Base-by-base conservation (phyloP, 805 yeast genomes). In the Metschnikowia dekortorum region DNA sequence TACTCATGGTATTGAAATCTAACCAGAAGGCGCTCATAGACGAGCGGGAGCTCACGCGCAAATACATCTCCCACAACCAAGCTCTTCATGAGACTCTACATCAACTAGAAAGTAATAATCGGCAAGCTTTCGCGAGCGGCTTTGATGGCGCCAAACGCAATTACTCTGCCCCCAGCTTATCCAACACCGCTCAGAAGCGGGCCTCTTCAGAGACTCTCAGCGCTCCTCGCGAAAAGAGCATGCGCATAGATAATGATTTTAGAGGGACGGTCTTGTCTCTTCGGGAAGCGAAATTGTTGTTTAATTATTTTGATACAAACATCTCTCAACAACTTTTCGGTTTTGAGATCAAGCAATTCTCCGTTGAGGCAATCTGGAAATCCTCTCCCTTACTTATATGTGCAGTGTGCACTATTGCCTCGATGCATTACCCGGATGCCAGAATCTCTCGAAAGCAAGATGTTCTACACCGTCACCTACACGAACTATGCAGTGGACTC, bases 271-370 rank as follows among this genome's bases (percentile, higher is more conserved):
- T 68, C n/a, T 50, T 79, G 1, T 51, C 71, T 2, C 58, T 66
- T 34, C 63, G 59, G 0, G 72, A 78, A 49, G 83, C 83, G 0
- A 61, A 63, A n/a, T 78, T 73, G 32, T 65, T 83, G 13, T 80
- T 83, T 53, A 56, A 62, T 11, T 79, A 70, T 50, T 84, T 84
- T 58, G 77, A 80, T 53, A 62, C 71, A 1, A 75, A 82, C 48
- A 80, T 84, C 32, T 70, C 85, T 1, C 83, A 83, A 9, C 87
- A 83, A 57, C 65, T 84, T 41, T 83, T 83, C 69, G 90, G 89
- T 0, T 84, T 84, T 61, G 81, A 76, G 40, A 68, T 83, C 3
- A 70, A 82, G 0, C 68, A 74, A 42, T 73, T 81, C 47, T 68
- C 78, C 1, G 74, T 80, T 4, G 76, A 75, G 7, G 64, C 63